Conservation (phyloP, 2,329 filamentous ascomycete genomes). For the Leptosphaerulina australis region DNA sequence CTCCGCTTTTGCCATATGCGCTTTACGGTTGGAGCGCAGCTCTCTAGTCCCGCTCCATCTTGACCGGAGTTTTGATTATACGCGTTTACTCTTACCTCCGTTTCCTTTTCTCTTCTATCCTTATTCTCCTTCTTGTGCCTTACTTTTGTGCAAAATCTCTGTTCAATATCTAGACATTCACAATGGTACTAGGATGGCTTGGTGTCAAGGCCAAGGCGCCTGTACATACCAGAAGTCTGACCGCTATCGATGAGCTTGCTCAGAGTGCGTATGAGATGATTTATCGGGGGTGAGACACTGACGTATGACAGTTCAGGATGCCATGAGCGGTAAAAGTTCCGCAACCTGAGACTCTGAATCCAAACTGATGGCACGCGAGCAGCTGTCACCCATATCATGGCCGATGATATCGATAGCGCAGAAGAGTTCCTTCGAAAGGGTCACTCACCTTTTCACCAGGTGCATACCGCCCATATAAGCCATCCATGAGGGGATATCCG, state of each 20-base stretch:
- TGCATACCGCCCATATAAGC: conserved; percentile 36
- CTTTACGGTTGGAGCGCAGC: conserved; percentile 9
- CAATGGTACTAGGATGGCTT: conserved; percentile 50
- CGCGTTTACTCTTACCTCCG: conserved; percentile 7
- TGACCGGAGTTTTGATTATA: conserved; percentile 15
- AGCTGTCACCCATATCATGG: conserved; percentile 76
- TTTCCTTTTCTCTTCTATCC: conserved; percentile 4
- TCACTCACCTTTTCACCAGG: conserved; percentile 84
- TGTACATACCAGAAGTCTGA: conserved; percentile 61
- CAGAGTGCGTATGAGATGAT: conserved; percentile 52
- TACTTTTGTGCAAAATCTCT: conserved; percentile 5
- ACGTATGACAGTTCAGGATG: conserved; percentile 50
- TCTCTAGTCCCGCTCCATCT: conserved; percentile 14
- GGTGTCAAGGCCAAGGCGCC: conserved; percentile 41
- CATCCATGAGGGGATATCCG: background rate
- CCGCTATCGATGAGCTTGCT: conserved; percentile 63
- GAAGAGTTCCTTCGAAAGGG: conserved; percentile 74
- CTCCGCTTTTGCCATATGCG: conserved; percentile 13
- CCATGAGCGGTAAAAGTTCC: conserved; percentile 51
- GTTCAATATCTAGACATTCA: background rate
- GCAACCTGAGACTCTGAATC: conserved; percentile 2
- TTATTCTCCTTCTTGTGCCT: conserved; percentile 8
- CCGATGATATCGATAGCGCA: conserved; percentile 87
- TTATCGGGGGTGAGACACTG: background rate
- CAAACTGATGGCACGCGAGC: conserved; percentile 36